Conservation (phyloP, 768 basidiomycete genomes). For the Termitomyces sp. region DNA sequence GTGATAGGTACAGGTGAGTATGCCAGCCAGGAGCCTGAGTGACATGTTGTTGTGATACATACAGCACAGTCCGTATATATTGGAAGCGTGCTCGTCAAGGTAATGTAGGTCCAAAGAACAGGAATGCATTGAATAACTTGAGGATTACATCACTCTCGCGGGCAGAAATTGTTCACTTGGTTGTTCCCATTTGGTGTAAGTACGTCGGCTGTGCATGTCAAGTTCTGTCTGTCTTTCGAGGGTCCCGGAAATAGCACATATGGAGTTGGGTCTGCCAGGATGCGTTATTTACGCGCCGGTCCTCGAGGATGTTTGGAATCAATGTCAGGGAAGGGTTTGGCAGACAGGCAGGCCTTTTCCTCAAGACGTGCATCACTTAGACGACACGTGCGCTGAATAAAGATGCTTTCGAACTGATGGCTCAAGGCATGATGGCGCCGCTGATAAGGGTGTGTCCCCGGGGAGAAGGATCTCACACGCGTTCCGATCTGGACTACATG, state of each 20-base stretch:
- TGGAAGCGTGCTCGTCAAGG: not conserved
- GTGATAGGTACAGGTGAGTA: not conserved
- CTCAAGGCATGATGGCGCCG: constrained; percentile 14
- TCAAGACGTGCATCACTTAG: not conserved
- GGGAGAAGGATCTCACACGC: constrained; percentile 5
- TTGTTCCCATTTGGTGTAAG: too few relatives aligned
- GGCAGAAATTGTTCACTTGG: too few relatives aligned
- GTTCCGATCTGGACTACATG: constrained; percentile 18
- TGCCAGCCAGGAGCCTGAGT: too few relatives aligned
- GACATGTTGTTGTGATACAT: not conserved
- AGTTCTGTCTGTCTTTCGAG: not conserved
- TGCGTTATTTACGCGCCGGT: not conserved
- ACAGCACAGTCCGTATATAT: too few relatives aligned
- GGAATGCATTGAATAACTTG: not conserved
- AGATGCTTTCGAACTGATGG: not conserved
- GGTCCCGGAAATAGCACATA: not conserved
- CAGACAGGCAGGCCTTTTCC: not conserved
- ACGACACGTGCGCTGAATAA: not conserved
- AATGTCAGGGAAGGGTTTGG: constrained; percentile 7
- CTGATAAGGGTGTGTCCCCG: constrained; percentile 26
- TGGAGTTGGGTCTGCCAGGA: too few relatives aligned
- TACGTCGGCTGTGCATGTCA: not conserved
- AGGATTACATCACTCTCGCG: not conserved
- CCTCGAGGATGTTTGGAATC: not conserved
- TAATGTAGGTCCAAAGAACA: not conserved